Evolutionary conservation across 257 asterid species (phyloP).

Genomic region (Nicotiana paniculata): DNA sequence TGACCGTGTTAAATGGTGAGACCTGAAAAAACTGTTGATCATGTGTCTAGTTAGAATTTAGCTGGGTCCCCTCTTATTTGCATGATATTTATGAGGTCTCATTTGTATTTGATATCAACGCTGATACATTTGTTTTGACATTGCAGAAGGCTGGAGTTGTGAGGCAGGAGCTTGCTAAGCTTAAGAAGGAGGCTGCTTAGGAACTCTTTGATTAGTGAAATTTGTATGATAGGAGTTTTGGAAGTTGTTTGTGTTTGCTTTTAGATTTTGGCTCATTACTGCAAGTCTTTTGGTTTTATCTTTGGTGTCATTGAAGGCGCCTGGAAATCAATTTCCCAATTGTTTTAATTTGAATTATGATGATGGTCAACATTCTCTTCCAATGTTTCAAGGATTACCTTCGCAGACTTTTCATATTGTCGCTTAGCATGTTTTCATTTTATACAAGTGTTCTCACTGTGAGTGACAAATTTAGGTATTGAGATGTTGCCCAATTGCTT

Average conservation of each 20-base stretch:
- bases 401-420: background rate
- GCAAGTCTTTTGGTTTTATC: background rate
- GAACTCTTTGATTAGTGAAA: background rate
- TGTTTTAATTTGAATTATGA: background rate
- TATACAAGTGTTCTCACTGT: background rate
- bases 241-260: background rate
- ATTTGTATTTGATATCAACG: background rate
- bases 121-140: background rate
- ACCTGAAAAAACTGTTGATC: background rate
- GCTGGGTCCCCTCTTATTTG: background rate
- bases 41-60: background rate
- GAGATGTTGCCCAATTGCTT: too few species aligned
- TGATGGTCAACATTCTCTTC: background rate
- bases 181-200: slow-evolving; percentile 13
- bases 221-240: background rate
- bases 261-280: background rate
- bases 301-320: background rate
- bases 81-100: background rate
- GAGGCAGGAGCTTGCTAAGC: slow-evolving; percentile 25
- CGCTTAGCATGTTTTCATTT: background rate
- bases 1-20: background rate
- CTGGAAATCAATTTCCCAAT: background rate
- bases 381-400: background rate
- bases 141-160: slow-evolving; percentile 24
- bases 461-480: background rate